Base-by-base conservation (phyloP, 192 early-diverging fungal genomes). In the Geranomyces variabilis region DNA sequence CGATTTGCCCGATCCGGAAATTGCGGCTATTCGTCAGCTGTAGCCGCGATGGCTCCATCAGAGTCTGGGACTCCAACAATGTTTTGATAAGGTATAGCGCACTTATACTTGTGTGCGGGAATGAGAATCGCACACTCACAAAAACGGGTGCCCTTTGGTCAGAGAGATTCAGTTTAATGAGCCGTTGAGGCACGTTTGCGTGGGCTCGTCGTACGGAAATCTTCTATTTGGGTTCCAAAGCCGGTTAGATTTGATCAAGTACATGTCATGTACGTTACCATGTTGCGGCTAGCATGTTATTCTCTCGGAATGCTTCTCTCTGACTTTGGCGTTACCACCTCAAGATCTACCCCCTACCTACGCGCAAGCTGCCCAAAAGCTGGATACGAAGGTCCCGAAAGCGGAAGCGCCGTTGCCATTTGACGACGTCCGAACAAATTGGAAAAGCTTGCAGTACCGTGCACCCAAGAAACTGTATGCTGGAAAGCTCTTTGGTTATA, bases 101-200 rank as follows among this genome's bases (percentile, higher is more conserved):
- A 41, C 41, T 69, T 69, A 48, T 31, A 3, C 59, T 47, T 28
- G 59, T 31, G 53, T 3, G 5, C 14, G 3, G 28, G 5, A 41
- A 41, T 7, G 10, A 41, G 36, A 10, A 7, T 41, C 5, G 3
- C 36, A 41, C 3, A 41, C 36, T 41, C 36, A 41, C 5, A 3
- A 41, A 41, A 41, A 41, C 36, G 3, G 51, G 21, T 58, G 12
- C 47, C 15, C 6, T 45, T 53, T n/a, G 9, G 15, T 12, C 56
- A 81, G 84, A 26, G 84, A 86, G 58, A 76, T 86, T 6, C 75
- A 80, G 45, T 86, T 86, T 48, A 78, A 80, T 34, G 71, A 84
- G 29, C 74, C 77, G 12, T 29, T 86, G 17, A 47, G 73, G 17
- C 67, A 70, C 49, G 3, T 86, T n/a, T 75, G 72, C 33, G 43